Evolutionary conservation across 1,139 yeast genomes (phyloP), one percentile per base, ranked within the genome.

Genomic region (Saccharomyces hybrid): DNA sequence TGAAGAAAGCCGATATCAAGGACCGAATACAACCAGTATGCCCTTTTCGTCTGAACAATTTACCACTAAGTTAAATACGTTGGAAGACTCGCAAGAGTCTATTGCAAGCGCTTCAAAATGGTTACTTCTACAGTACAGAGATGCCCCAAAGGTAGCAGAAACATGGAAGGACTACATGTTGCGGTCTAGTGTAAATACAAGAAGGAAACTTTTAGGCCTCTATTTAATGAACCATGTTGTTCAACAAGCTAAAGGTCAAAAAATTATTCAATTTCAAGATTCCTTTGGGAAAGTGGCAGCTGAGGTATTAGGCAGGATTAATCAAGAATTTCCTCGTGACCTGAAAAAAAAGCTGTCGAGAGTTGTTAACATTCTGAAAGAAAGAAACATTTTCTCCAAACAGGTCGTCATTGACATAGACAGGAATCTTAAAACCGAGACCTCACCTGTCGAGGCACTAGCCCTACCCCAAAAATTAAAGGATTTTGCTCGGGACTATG

Each of bases 71-170:
- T 75, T 89, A 50, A 75, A 77, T 6, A 70, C 78, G 8, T 75
- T 88, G 49, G 85, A 82, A 63, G 95, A 87, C 61, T 83, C 96
- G 0, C 96, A 88, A 65, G 96, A 88, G 56, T 82, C 91, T n/a
- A 88, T 89, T 62, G 90, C 86, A 27, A 79, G 88, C 13, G 83
- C 88, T 6, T 83, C 95, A 0, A 93, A 87, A 69, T 89, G 96
- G 96, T 81, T 85, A 46, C 72, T 89, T 59, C 86, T 88, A 66
- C 93, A 88, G 68, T 82, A 86, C 60, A 76, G 89, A 57, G 82
- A 86, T 61, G 82, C 86, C 44, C 69, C 70, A 9, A 79, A 79
- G 49, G 77, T 85, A 28, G 88, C 91, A 3, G 71, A 75, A 51
- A 70, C 81, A 16, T 89, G 96, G 97, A 72, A 80, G n/a, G 70